These are phyloP conservation scores for Piper betle DNA, from an alignment of 164 flowering plant genomes.

Conservation along the genomic window DNA sequence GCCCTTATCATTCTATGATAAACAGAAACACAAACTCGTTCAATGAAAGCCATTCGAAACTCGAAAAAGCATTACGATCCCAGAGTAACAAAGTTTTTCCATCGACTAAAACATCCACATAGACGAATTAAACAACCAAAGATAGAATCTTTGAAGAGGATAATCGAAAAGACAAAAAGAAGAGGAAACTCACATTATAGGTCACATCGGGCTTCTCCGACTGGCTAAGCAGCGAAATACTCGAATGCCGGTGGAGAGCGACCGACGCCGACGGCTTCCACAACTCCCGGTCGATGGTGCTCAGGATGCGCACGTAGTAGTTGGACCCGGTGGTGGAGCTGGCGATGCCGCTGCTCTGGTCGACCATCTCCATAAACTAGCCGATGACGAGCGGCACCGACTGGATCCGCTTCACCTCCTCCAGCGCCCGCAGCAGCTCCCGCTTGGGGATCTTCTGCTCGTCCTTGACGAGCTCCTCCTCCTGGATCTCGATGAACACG, in stretches of 20 bases:
- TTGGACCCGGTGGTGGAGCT: slow-evolving; percentile 77
- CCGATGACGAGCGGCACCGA: slow-evolving; percentile 95
- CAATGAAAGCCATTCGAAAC: too few species aligned
- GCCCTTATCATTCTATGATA: too few species aligned
- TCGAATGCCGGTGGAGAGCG: slow-evolving; percentile 83
- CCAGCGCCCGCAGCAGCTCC: slow-evolving; percentile 82
- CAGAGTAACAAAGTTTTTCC: too few species aligned
- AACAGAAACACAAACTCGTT: too few species aligned
- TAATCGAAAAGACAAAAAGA: background rate
- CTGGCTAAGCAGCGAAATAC: slow-evolving; percentile 84
- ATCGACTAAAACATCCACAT: background rate
- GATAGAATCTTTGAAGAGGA: background rate
- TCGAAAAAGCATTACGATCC: too few species aligned
- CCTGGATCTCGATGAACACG: slow-evolving; percentile 88
- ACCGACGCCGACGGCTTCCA: slow-evolving; percentile 87
- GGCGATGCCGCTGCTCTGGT: slow-evolving; percentile 87
- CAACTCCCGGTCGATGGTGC: slow-evolving; percentile 58
- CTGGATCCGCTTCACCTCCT: slow-evolving; percentile 94
- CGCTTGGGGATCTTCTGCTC: slow-evolving; percentile 84
- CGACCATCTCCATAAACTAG: slow-evolving; percentile 76
- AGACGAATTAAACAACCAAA: background rate
- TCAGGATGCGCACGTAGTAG: slow-evolving; percentile 23
- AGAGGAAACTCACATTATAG: slow-evolving; percentile 41
- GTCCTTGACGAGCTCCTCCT: slow-evolving; percentile 89
- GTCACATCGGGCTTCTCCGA: slow-evolving; percentile 96